These are phyloP conservation scores for Cutaneotrichosporon sp. DNA, from an alignment of 1,284 basidiomycete genomes.

Conservation along the genomic window DNA sequence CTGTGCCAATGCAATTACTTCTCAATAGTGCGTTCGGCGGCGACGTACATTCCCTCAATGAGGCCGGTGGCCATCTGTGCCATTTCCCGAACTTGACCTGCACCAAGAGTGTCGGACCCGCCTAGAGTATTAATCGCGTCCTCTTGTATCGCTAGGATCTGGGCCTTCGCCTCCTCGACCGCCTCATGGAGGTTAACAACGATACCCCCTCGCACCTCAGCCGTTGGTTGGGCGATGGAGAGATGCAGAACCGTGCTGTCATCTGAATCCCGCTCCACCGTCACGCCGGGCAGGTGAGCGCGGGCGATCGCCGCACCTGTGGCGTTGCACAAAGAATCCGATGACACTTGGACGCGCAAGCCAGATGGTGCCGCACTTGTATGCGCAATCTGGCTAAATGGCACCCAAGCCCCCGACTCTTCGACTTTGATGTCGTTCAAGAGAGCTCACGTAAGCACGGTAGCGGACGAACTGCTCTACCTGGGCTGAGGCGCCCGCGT, in stretches of 20 bases:
- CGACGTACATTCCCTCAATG: not conserved
- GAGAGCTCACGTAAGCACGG: slow-evolving; percentile 27
- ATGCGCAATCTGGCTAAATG: slow-evolving; percentile 39
- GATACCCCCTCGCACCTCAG: slow-evolving; percentile 39
- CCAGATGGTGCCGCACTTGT: slow-evolving; percentile 34
- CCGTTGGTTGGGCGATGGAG: slow-evolving; percentile 39
- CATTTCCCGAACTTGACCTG: slow-evolving; percentile 40
- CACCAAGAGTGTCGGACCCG: slow-evolving; percentile 30
- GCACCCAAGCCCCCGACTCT: slow-evolving; percentile 26
- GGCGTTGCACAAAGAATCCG: slow-evolving; percentile 35
- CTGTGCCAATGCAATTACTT: no score
- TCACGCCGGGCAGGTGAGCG: slow-evolving; percentile 45
- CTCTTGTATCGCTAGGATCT: slow-evolving; percentile 36
- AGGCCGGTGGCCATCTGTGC: slow-evolving; percentile 21
- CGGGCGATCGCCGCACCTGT: slow-evolving; percentile 44
- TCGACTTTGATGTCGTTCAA: slow-evolving; percentile 42
- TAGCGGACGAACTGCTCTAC: slow-evolving; percentile 20
- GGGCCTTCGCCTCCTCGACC: slow-evolving; percentile 42
- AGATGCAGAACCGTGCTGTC: slow-evolving; percentile 24
- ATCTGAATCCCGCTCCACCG: slow-evolving; percentile 30
- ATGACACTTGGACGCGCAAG: slow-evolving; percentile 42
- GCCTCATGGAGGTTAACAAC: slow-evolving; percentile 28
- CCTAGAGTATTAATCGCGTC: slow-evolving; percentile 42
- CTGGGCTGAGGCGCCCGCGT: slow-evolving; percentile 40
- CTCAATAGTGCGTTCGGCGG: no score